Evolutionary conservation across 2,329 filamentous ascomycete genomes (phyloP), one percentile per base, ranked within the genome.

Genomic region (Colletotrichum sp.): DNA sequence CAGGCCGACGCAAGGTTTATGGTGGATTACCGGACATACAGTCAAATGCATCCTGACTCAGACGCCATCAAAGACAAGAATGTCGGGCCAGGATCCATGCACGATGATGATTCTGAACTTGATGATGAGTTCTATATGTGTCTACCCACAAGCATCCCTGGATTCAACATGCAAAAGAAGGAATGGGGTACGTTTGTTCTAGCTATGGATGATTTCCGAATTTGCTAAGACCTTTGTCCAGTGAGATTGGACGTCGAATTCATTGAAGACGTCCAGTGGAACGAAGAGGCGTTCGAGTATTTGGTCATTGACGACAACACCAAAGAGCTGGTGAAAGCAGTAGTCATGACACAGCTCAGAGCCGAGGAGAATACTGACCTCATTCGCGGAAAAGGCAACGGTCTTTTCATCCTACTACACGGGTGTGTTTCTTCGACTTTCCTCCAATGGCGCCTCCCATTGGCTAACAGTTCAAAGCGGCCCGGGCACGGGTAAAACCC

Each of bases 401-500:
- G 84, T 0, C 78, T 85, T 0, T 81, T 85, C 15, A 79, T 84
- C 9, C 73, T 85, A 1, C 79, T 85, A 0, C 83, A 85, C 59
- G 84, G 84, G 3, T 64, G 55, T 7, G 28, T 30, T 30, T 30
- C 28, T 30, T 30, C 28, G 28, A 30, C 0, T 30, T 30, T 30
- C 28, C 28, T 30, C 28, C 28, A 30, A 30, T 30, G 28, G 28
- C 28, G 28, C 28, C 28, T 30, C 28, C 28, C 0, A 30, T 30
- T 30, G 28, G 28, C 59, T 64, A 21, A 71, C 18, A 26, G 2
- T 8, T 13, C 2, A 5, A 8, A 73, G 71, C 2, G 78, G 79
- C 2, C 84, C 84, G 0, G 84, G 84, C 3, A 84, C 82, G 0
- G 84, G 84, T 13, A 85, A 85, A 76, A 85, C 84, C 3, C 67